Base-by-base conservation (phyloP, 2,329 filamentous ascomycete species). In the Akanthomyces uredinophilus region DNA sequence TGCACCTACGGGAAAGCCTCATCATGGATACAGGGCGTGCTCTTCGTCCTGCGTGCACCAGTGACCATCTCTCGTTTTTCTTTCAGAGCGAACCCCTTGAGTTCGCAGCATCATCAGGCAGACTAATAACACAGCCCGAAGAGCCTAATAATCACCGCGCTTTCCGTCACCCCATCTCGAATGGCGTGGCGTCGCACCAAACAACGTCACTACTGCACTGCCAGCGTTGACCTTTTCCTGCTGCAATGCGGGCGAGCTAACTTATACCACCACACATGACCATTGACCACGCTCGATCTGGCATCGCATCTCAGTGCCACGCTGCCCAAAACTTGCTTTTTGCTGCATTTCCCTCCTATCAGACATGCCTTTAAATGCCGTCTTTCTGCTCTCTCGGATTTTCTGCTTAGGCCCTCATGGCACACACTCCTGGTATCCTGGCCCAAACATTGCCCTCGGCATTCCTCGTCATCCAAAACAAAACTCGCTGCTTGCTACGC, bases 151-250 rank as follows among this genome's bases (percentile, higher is more conserved):
- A 35, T 46, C 39, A 44, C 35, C n/a, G n/a, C 14, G 14, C 20
- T 24, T 24, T 22, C 41, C 41, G 18, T 44, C 53, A 35, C 16
- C 54, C 41, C 54, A 47, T 37, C 27, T 24, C 32, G 35, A 29
- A 37, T 52, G 50, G 22, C 50, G 50, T 37, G 20, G 27, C 43
- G 37, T 43, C 52, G 43, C n/a, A 35, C 43, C 32, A 35, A 46
- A 44, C 37, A 43, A 54, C 53, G 54, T 57, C 54, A 57, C 14
- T 22, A 32, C 53, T 57, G 43, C 54, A 47, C 43, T 37, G 54
- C 54, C 54, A 47, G 39, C 24, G 27, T 8, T 4, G 35, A 20
- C 16, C 18, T 20, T 46, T 27, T 18, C 27, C 11, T 39, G 14
- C 4, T 32, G 37, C 14, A 20, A 13, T 44, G 24, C 53, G 27